Base-by-base conservation (phyloP, 352 stramenopile species). In the Globisporangium parvum region DNA sequence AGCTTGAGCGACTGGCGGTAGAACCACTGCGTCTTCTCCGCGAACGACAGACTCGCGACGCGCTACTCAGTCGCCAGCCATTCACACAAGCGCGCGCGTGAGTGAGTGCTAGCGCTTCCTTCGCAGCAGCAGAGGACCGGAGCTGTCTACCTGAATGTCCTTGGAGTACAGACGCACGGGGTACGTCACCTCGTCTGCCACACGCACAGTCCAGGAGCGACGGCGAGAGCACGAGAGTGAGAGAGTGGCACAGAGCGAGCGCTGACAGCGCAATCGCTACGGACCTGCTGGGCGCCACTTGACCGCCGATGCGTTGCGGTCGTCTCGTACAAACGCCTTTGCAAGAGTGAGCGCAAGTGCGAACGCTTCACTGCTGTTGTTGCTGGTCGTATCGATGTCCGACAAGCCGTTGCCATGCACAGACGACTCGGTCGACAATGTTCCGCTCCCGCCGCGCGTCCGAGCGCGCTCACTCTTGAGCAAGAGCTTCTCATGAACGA, bases 1-100 rank as follows among this genome's bases (percentile, higher is more conserved):
- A 86, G 47, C 47, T 87, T 85, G 18, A 86, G 60, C 17, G 74
- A 73, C 35, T 88, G 74, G 47, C 79, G 72, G 39, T 87, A 79
- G 35, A 91, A 74, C 79, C 79, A 93, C 12, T 74, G 74, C 5
- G 75, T 60, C 59, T 90, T 88, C 51, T 87, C 70, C 0, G 64
- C 62, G 49, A 91, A 91, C 3, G 67, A 48, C 45, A 86, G 56
- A 10, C 45, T 52, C 2, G 73, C 66, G 12, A 82, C 56, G 35
- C 66, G 60, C 74, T 88, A 49, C 21, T 55, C 40, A 0, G 15
- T 35, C 12, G 39, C n/a, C 3, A 18, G 39, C n/a, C 3, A 18
- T 15, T 21, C 18, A 28, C 26, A 11, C 6, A 35, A 44, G 40
- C 3, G 9, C 4, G 18, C 42, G 2, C 1, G 10, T 35, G 17